Evolutionary conservation across 805 yeast species (phyloP), one percentile per base, ranked within the genome.

Genomic region (Nakazawaea populi): DNA sequence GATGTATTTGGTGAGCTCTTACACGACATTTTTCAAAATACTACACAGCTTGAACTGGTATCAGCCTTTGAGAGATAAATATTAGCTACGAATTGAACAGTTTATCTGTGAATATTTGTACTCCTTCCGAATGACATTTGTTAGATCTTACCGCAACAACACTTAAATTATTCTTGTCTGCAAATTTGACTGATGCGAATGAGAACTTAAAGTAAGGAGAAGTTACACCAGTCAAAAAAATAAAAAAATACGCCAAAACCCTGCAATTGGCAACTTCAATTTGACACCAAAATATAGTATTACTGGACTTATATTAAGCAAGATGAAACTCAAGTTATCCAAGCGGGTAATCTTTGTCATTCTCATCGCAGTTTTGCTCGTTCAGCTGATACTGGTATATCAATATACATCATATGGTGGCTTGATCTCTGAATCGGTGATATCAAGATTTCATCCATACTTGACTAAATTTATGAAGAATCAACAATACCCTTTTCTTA

Each of bases 381-480:
- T 36, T 5, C 51, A 48, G 27, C 29, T 14, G 28, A 14, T 43
- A 3, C 29, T 14, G 43, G 31, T 48, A 8, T 48, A 38, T 18
- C 18, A 24, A 10, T 48, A 35, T 31, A 38, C 51, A 4, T n/a
- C n/a, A 11, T 10, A 40, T 24, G 38, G 34, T 5, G 47, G 47
- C 18, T 43, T 48, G 14, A 48, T 48, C 9, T 42, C 47, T 2
- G 51, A 48, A 18, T 27, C 42, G 14, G 51, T 48, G 32, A 18
- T 48, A 30, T 28, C 44, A 8, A 28, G 38, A 37, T 48, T 48
- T 12, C 47, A 42, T n/a, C 51, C 51, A 32, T 49, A 49, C 40
- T 8, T 49, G 6, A 48, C 52, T 10, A 43, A 44, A 29, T 32
- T 49, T 14, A n/a, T 44, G 35, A 38, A 49, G 37, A 44, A 48